Conservation (phyloP, 1,139 yeast species). For the Pichia terricola region DNA sequence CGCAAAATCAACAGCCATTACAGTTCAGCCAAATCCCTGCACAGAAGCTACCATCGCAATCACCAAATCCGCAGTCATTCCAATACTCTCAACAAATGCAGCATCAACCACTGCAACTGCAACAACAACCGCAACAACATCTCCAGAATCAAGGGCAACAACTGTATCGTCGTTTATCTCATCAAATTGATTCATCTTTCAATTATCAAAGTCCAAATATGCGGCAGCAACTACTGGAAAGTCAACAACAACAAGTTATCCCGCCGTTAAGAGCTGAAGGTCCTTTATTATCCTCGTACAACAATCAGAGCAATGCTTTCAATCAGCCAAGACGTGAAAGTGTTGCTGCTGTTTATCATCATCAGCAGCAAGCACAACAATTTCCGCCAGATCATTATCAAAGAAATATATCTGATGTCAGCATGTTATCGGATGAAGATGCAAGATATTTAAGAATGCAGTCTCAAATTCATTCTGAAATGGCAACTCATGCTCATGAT, state of each 20-base stretch:
- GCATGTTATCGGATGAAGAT: neutral
- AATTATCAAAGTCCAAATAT: neutral
- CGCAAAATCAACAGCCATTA: no score
- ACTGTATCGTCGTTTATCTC: constrained; percentile 3
- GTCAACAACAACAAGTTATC: constrained; percentile 19
- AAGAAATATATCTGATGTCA: constrained; percentile 14
- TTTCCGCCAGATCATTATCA: neutral
- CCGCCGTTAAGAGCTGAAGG: constrained; percentile 36
- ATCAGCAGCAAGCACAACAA: constrained; percentile 3
- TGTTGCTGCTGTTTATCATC: constrained; percentile 27
- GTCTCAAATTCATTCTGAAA: neutral
- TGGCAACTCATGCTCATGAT: neutral
- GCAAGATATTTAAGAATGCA: neutral
- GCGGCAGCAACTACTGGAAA: constrained; percentile 1
- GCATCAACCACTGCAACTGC: neutral
- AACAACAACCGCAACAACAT: neutral
- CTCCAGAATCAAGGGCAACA: neutral
- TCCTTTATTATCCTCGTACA: constrained; percentile 34
- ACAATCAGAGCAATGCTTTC: constrained; percentile 20
- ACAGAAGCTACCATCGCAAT: no score
- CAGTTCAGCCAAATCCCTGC: no score
- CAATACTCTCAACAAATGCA: no score
- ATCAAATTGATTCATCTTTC: constrained; percentile 4
- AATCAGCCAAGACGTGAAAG: constrained; percentile 32
- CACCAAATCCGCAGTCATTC: no score